These are phyloP conservation scores for Dianthus caryophyllus DNA, from an alignment of 148 eudicot genomes.

Conservation along the genomic window DNA sequence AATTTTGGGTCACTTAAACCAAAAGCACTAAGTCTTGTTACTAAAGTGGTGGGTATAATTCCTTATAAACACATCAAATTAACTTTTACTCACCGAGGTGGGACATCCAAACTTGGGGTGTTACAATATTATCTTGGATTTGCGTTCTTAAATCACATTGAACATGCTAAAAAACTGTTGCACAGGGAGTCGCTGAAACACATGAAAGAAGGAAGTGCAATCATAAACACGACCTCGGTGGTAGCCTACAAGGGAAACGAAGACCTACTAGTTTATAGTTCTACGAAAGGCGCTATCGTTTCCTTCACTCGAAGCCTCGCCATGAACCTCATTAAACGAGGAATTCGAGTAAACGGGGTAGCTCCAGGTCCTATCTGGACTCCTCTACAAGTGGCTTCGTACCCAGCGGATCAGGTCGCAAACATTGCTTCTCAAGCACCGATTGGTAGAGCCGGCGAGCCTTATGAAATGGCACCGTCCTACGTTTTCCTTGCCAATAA, in stretches of 20 bases:
- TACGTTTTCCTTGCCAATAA: conserved; percentile 50
- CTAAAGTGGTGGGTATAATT: no score
- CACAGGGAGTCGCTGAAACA: conserved; percentile 33
- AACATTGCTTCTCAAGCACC: conserved; percentile 30
- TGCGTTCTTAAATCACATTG: no score
- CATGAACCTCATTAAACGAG: conserved; percentile 28
- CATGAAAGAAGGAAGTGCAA: conserved; percentile 37
- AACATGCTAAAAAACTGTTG: no score
- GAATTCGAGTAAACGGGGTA: conserved; percentile 56
- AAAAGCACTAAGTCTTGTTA: no score
- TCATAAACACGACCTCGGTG: conserved; percentile 47
- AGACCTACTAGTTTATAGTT: conserved; percentile 35
- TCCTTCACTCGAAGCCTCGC: conserved; percentile 34
- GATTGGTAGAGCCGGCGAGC: conserved; percentile 41
- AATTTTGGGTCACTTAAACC: no score
- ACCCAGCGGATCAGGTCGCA: conserved; percentile 17
- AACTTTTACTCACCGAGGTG: no score
- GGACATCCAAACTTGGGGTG: no score
- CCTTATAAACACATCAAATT: no score
- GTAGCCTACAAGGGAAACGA: conserved; percentile 27
- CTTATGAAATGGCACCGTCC: conserved; percentile 46
- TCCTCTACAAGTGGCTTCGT: conserved; percentile 31
- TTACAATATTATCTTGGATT: no score
- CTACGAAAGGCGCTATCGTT: conserved; percentile 36
- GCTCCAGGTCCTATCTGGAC: conserved; percentile 63